Evolutionary conservation across 2,329 filamentous ascomycete species (phyloP), one percentile per base, ranked within the genome.

Genomic region (Westerdykella aurantiaca): DNA sequence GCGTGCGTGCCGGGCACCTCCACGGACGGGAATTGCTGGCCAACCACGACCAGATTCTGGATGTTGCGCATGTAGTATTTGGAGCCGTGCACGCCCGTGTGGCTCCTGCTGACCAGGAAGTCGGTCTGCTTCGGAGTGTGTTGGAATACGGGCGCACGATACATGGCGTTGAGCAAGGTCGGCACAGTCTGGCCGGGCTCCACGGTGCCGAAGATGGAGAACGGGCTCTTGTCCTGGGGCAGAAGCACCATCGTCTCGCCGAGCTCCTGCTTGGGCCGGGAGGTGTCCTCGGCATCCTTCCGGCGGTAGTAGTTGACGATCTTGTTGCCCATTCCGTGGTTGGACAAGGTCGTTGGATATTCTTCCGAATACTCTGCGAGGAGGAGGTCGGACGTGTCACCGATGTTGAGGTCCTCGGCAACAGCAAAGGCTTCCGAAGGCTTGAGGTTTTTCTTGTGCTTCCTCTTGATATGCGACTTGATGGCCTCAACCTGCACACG

Each of bases 321-420:
- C 42, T 89, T 86, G 65, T 85, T 95, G 41, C 90, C 90, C 93
- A 98, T 98, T 52, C 91, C 93, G 59, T 96, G 95, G 62, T 95
- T 96, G 35, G 91, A 96, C 49, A 98, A 73, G 47, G 95, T 88
- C 9, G 85, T 86, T 0, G 93, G 93, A 50, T 88, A 85, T 59
- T 96, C 89, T 68, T 98, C 93, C 7, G 88, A 94, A 65, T 98
- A 98, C 68, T 98, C 93, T 29, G 97, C 84, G 12, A 98, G 78
- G 5, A 96, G 78, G 16, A 88, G 83, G 34, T 83, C 85, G 0
- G 91, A 89, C 61, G 95, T 96, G 67, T 98, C 93, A 49, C 81
- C 86, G 55, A 96, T 74, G 21, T 86, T 88, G 14, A 98, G 74
- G 56, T 95, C 86, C 60, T 85, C 88, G 1, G 89, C 88, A 17